Percentiles rank a stretch among this genome's conserved stretches.
These are phyloP conservation scores for Solanum aculeatissimum DNA, from an alignment of 305 asterid species.

Conservation along the genomic window DNA sequence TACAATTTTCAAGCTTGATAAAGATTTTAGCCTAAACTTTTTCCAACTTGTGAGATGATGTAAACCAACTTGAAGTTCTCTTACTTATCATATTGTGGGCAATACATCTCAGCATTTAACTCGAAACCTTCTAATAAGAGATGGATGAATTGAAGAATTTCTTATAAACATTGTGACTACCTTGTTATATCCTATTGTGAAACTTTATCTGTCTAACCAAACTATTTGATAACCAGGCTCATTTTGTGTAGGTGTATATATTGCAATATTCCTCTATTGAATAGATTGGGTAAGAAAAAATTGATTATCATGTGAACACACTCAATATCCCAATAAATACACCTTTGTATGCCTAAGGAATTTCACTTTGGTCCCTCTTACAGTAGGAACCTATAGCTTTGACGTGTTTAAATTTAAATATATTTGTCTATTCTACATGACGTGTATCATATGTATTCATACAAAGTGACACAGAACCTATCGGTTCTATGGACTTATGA, in stretches of 20 bases:
- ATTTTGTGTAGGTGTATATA: background rate
- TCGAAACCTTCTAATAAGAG: background rate
- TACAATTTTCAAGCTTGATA: background rate
- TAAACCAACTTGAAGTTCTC: background rate
- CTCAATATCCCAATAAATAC: background rate
- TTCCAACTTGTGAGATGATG: background rate
- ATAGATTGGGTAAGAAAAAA: background rate
- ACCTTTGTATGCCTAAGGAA: background rate
- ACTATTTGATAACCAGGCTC: background rate
- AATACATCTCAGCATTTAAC: background rate
- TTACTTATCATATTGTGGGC: background rate
- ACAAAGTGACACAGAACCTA: background rate
- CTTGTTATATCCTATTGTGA: background rate
- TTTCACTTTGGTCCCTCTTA: background rate
- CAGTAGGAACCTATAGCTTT: background rate
- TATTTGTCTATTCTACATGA: background rate
- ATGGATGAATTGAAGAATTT: background rate
- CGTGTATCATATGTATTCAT: background rate
- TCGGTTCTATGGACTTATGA: background rate
- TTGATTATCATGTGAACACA: background rate
- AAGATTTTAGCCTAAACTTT: background rate
- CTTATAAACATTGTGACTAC: background rate
- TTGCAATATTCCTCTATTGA: background rate
- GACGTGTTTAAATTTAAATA: background rate
- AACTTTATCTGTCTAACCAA: background rate